Conservation (phyloP, 306 rosid species). For the Sphenostylis stenocarpa region DNA sequence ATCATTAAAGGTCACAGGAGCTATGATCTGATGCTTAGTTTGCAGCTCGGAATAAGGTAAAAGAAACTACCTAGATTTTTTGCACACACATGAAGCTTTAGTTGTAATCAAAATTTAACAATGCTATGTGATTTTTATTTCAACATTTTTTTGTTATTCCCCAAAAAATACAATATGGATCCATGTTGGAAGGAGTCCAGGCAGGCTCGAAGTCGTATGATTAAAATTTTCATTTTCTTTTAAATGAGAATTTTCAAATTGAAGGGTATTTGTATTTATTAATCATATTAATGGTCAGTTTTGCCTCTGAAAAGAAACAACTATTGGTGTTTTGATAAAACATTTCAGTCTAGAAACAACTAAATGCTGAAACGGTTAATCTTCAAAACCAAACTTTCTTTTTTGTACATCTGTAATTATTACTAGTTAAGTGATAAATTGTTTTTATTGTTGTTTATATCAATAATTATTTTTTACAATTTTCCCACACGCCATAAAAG, state of each 20-base stretch:
- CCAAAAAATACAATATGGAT: not conserved
- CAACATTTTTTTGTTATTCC: not conserved
- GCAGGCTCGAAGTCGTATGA: not conserved
- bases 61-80: constrained; percentile 23
- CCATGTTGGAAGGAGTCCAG: not conserved
- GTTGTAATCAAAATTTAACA: constrained; percentile 24
- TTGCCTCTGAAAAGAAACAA: not conserved
- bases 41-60: constrained; percentile 99
- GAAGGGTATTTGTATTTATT: not conserved
- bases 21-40: constrained; percentile 95
- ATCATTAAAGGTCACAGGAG: constrained; percentile 97
- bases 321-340: not conserved
- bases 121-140: constrained; percentile 20
- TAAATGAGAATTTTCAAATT: not conserved
- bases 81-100: not conserved
- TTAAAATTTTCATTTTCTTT: not conserved
- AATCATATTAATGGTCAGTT: constrained; percentile 2
- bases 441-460: not conserved
- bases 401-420: not conserved
- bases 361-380: not conserved
- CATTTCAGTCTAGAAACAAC: not conserved
- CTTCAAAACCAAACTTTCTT: constrained; percentile 9
- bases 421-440: not conserved
- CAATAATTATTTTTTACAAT: not conserved
- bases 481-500: not conserved